These are phyloP conservation scores for Penicillium bovifimosum DNA, from an alignment of 495 filamentous ascomycete genomes.

Conservation along the genomic window DNA sequence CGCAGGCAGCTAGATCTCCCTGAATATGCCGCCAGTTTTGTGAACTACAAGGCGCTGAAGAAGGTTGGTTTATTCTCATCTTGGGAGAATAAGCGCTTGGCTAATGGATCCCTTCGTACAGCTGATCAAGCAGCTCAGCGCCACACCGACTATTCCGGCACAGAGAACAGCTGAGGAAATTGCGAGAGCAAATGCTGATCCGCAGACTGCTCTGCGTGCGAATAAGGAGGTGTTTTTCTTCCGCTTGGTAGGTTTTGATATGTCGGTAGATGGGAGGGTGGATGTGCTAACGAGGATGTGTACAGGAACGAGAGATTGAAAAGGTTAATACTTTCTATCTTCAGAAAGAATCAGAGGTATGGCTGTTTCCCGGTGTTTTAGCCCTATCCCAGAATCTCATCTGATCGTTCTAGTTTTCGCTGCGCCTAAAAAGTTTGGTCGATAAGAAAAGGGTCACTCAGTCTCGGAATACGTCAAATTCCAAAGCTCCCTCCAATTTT, in stretches of 20 bases:
- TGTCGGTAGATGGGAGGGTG: background rate
- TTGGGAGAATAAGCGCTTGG: background rate
- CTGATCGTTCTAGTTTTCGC: slow-evolving; percentile 61
- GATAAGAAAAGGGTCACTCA: slow-evolving; percentile 91
- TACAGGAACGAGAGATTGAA: slow-evolving; percentile 90
- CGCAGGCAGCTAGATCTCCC: slow-evolving; percentile 97
- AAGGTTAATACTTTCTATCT: slow-evolving; percentile 98
- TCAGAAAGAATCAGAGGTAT: slow-evolving; percentile 95
- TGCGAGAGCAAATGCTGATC: slow-evolving; percentile 51
- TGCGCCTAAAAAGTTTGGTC: slow-evolving; percentile 82
- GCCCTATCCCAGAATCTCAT: slow-evolving; percentile 1
- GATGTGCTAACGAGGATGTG: background rate
- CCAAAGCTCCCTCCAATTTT: slow-evolving; percentile 84
- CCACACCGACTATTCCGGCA: slow-evolving; percentile 74
- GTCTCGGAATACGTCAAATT: slow-evolving; percentile 63
- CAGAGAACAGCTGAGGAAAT: slow-evolving; percentile 56
- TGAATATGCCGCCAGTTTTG: slow-evolving; percentile 97
- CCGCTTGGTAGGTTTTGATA: slow-evolving; percentile 61
- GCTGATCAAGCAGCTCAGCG: slow-evolving; percentile 97
- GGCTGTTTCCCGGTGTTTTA: slow-evolving; percentile 15
- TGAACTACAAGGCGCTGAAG: slow-evolving; percentile 98
- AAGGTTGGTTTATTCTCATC: slow-evolving; percentile 55
- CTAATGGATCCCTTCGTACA: slow-evolving; percentile 32
- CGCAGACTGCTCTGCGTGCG: slow-evolving; percentile 88
- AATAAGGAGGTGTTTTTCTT: slow-evolving; percentile 99